Percentiles rank a stretch among this genome's conserved stretches.
Evolutionary conservation across 2,329 filamentous ascomycete genomes (phyloP).

Genomic region (Coleophoma eucalyptorum): DNA sequence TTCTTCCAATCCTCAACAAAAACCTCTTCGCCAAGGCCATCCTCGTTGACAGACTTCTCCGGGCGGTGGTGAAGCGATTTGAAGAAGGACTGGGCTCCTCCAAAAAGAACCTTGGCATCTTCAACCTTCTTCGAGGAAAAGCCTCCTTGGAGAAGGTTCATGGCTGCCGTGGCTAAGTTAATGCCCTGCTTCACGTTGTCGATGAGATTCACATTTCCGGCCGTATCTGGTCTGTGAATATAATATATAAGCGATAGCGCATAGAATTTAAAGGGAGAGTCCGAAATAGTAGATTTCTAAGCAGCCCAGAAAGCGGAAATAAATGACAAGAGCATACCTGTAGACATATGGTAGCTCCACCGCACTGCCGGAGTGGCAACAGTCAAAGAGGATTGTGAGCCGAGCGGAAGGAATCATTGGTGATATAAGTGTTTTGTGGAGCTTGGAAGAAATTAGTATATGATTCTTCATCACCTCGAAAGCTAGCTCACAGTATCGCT

Average conservation of each 20-base stretch:
- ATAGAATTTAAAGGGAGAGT: too few relatives aligned
- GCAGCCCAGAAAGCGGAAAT: too few relatives aligned
- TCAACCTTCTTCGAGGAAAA: neutral
- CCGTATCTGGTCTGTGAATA: neutral
- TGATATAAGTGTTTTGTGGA: constrained; percentile 69
- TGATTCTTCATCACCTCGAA: constrained; percentile 11
- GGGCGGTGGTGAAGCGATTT: constrained; percentile 41
- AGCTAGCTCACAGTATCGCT: constrained; percentile 38
- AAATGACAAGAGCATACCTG: constrained; percentile 3
- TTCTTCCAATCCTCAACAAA: constrained; percentile 35
- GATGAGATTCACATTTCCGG: neutral
- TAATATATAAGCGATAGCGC: too few relatives aligned
- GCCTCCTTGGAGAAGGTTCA: neutral
- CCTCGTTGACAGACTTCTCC: constrained; percentile 35
- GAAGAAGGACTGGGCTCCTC: constrained; percentile 49
- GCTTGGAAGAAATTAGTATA: neutral
- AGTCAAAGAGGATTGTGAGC: constrained; percentile 64
- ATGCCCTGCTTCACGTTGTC: constrained; percentile 17
- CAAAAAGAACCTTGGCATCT: constrained; percentile 44
- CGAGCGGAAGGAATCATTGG: constrained; percentile 78
- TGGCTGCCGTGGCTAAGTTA: constrained; percentile 20
- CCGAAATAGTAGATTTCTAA: too few relatives aligned
- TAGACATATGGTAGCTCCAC: constrained; percentile 64
- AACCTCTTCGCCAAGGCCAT: constrained; percentile 42
- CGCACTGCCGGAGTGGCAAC: constrained; percentile 61